phyloP scores from a whole-genome alignment of 495 filamentous ascomycete species.

The Xylaria acuta region DNA sequence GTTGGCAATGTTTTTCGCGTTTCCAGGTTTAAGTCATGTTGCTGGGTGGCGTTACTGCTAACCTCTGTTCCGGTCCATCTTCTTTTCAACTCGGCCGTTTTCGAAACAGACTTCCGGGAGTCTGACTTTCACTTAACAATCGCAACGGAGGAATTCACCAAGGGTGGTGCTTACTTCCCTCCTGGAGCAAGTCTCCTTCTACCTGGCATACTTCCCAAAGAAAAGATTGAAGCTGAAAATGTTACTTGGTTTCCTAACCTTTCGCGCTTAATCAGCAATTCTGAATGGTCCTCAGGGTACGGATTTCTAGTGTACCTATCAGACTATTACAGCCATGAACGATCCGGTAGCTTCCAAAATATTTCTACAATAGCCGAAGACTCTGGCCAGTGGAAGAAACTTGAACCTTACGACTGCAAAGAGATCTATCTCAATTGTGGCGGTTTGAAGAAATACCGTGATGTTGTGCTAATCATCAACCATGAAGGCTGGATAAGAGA shows the following conservation, averaged over 20 bases:
- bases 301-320: background rate
- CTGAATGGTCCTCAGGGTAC: background rate
- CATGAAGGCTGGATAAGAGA: background rate
- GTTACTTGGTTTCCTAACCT: no score
- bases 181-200: conserved; percentile 31
- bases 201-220: background rate
- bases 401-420: background rate
- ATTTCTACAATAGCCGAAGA: background rate
- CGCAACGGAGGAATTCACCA: conserved; percentile 22
- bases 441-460: background rate
- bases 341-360: background rate
- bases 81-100: background rate
- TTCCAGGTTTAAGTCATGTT: background rate
- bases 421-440: background rate
- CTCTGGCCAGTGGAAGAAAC: background rate
- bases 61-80: conserved; percentile 1
- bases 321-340: background rate
- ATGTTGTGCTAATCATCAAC: background rate
- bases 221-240: background rate
- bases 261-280: no score
- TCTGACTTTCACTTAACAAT: background rate
- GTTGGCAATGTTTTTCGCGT: conserved; percentile 29
- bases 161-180: conserved; percentile 32
- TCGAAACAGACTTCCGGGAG: background rate
- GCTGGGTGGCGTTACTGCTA: background rate